Percentiles rank a stretch among this genome's conserved stretches.
Conservation (phyloP, 176 grass and related monocot species). For the Ananas comosus region DNA sequence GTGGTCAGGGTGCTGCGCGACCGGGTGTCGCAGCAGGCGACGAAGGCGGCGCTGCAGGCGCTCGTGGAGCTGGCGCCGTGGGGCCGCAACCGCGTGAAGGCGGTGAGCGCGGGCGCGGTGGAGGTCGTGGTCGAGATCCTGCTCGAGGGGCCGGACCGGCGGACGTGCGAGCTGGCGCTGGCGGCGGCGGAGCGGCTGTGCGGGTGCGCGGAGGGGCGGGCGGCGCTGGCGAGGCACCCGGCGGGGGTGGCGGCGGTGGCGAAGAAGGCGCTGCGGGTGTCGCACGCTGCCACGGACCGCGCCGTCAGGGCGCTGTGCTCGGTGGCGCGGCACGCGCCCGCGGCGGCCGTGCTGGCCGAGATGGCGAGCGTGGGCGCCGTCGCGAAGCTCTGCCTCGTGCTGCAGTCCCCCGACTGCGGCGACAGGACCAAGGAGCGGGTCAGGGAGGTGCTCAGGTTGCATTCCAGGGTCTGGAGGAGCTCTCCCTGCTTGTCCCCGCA, state of each 20-base stretch:
- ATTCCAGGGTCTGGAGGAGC: slow-evolving; percentile 55
- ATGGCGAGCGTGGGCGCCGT: slow-evolving; percentile 63
- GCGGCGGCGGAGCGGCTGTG: slow-evolving; percentile 60
- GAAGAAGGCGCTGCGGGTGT: slow-evolving; percentile 59
- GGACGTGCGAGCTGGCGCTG: slow-evolving; percentile 54
- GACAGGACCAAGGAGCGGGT: slow-evolving; percentile 62
- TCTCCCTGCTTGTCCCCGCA: slow-evolving; percentile 53
- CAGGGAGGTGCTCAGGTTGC: slow-evolving; percentile 74
- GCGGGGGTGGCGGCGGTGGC: slow-evolving; percentile 57
- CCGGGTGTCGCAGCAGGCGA: slow-evolving; percentile 34
- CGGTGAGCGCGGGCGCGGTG: slow-evolving; percentile 46
- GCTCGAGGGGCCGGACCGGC: slow-evolving; percentile 48
- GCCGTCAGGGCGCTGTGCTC: slow-evolving; percentile 61
- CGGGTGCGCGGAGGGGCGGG: slow-evolving; percentile 77
- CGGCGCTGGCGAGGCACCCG: slow-evolving; percentile 55
- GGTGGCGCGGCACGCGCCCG: slow-evolving; percentile 48
- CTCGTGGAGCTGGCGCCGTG: slow-evolving; percentile 36
- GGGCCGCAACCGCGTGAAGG: slow-evolving; percentile 60
- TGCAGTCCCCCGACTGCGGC: slow-evolving; percentile 34
- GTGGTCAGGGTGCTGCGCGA: slow-evolving; percentile 43
- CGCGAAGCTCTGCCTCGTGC: slow-evolving; percentile 47
- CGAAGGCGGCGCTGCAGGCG: slow-evolving; percentile 53
- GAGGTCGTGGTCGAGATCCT: slow-evolving; percentile 49
- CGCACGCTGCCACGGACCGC: slow-evolving; percentile 51
- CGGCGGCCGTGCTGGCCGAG: slow-evolving; percentile 62